These are phyloP conservation scores for Pelargonium nanum DNA, from an alignment of 345 rosid species.

Conservation along the genomic window DNA sequence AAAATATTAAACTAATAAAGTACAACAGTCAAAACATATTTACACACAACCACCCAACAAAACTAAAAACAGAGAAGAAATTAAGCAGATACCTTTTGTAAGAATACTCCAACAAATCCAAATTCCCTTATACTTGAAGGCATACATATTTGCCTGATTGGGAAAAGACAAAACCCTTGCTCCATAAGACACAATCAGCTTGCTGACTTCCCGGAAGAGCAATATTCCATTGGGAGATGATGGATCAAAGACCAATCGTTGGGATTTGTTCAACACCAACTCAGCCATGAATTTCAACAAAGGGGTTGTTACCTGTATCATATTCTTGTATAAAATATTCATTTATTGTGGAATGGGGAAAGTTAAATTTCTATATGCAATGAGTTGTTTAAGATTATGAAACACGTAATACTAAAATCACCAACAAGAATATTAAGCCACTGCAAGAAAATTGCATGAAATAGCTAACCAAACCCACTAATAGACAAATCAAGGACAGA, in stretches of 20 bases:
- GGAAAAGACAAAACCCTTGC: conserved; percentile 90
- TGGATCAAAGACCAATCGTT: conserved; percentile 85
- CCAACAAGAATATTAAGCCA: background rate
- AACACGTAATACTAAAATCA: background rate
- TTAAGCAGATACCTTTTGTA: conserved; percentile 50
- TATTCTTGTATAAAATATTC: background rate
- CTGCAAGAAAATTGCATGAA: background rate
- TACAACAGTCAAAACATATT: background rate
- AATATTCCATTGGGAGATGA: conserved; percentile 99
- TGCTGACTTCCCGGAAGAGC: conserved; percentile 99
- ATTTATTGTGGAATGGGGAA: background rate
- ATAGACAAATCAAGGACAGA: too few relatives aligned
- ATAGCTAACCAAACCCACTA: background rate
- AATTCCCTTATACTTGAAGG: conserved; percentile 94
- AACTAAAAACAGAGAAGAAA: background rate
- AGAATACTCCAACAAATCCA: conserved; percentile 89
- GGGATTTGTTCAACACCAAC: conserved; percentile 92
- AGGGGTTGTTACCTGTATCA: conserved; percentile 84
- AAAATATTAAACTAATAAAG: background rate
- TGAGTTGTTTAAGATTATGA: background rate
- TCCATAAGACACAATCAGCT: conserved; percentile 87
- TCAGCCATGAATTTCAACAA: conserved; percentile 94
- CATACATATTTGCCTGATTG: conserved; percentile 81
- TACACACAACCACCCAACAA: background rate
- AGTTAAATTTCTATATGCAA: background rate